A percentile compares a stretch with the other conserved stretches of the same genome.
Conservation (phyloP, 176 grass and related monocot genomes). For the Hyparrhenia diplandra region DNA sequence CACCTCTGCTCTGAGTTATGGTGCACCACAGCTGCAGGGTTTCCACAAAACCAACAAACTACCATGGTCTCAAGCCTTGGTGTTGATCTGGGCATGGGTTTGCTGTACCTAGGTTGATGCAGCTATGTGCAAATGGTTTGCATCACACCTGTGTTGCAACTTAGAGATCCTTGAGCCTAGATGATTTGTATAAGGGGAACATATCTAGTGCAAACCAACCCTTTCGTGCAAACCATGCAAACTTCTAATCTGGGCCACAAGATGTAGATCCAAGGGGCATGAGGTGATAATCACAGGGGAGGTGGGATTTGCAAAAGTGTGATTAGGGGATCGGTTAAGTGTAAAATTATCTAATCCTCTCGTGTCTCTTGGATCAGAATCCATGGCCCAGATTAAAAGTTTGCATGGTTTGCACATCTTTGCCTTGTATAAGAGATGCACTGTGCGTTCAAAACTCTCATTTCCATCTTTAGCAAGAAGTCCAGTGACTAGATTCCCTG, state of each 20-base stretch:
- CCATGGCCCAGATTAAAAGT: too few relatives aligned
- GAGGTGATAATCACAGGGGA: too few relatives aligned
- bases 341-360: too few relatives aligned
- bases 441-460: background rate
- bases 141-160: background rate
- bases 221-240: too few relatives aligned
- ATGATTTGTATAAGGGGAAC: background rate
- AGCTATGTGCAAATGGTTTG: background rate
- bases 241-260: too few relatives aligned
- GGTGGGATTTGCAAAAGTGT: too few relatives aligned
- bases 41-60: background rate
- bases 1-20: background rate
- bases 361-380: too few relatives aligned
- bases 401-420: too few relatives aligned
- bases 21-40: background rate
- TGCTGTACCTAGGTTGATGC: background rate
- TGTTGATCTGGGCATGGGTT: background rate
- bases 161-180: background rate
- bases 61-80: background rate
- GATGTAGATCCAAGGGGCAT: too few relatives aligned
- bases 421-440: too few relatives aligned
- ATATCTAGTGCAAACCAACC: too few relatives aligned
- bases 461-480: background rate
- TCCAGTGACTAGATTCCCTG: background rate
- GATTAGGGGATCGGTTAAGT: too few relatives aligned